Percentiles rank a stretch among this genome's conserved stretches.
Evolutionary conservation across 1,284 basidiomycete genomes (phyloP).

Genomic region (Ganoderma sp.): DNA sequence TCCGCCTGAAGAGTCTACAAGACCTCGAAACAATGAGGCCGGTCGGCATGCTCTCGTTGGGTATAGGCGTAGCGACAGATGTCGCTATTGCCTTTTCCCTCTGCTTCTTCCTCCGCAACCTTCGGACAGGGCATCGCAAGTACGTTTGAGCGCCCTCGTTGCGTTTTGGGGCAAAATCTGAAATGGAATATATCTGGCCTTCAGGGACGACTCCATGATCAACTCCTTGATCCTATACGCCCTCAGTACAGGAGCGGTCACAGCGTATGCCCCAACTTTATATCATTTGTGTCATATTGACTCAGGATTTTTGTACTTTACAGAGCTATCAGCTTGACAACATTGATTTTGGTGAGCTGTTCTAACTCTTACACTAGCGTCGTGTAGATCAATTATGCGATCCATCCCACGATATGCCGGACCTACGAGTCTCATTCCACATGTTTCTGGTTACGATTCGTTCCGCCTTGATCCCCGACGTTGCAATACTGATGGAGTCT

Average conservation of each 20-base stretch:
- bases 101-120: conserved; percentile 56
- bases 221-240: conserved; percentile 58
- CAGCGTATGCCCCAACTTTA: conserved; percentile 51
- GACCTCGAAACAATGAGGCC: conserved; percentile 40
- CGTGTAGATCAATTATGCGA: background rate
- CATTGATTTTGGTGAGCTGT: conserved; percentile 57
- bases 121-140: conserved; percentile 55
- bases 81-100: conserved; percentile 53
- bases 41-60: conserved; percentile 51
- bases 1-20: conserved; percentile 33
- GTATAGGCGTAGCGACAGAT: conserved; percentile 53
- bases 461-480: background rate
- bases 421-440: background rate
- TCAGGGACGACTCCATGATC: conserved; percentile 66
- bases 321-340: conserved; percentile 64
- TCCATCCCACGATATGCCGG: background rate
- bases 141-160: conserved; percentile 32
- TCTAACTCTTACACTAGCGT: background rate
- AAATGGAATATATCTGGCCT: conserved; percentile 9
- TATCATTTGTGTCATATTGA: conserved; percentile 16
- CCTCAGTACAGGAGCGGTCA: conserved; percentile 66
- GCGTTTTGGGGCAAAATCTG: conserved; percentile 7
- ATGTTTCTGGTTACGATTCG: background rate
- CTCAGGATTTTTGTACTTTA: background rate
- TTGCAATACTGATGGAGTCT: conserved; percentile 6